Evolutionary conservation across 2,329 filamentous ascomycete species (phyloP), one percentile per base, ranked within the genome.

Genomic region (Ramularia endophylla): DNA sequence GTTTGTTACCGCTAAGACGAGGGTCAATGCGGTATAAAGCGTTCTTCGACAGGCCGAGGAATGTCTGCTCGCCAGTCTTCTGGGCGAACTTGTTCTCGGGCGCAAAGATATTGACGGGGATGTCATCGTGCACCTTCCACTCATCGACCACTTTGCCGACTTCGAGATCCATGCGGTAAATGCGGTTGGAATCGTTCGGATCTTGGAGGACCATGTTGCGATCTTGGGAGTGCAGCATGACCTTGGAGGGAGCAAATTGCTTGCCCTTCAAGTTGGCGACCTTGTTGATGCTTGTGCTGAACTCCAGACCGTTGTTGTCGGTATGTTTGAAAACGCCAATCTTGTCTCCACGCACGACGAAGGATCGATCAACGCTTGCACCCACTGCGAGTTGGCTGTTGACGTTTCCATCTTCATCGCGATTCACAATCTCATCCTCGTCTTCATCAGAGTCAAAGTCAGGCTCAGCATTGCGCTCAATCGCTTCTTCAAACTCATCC

Each of bases 321-420:
- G 88, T 95, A 60, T 98, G 92, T 65, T 94, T 97, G 77, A 98
- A 98, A 29, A 98, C 92, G 40, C 92, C 92, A 62, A 98, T 98
- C 75, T 97, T 95, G 55, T 89, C 92, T 22, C 92, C 92, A 50
- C 92, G 84, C 31, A 98, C 88, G 42, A 98, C 92, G 56, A 97
- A 98, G 0, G 92, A 97, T 45, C 92, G 80, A 62, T 98, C 92
- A 52, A 95, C 85, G 66, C 94, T 97, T 69, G 95, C 95, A 41
- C 92, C 92, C 38, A 98, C 92, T 9, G 92, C 92, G 40, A 98
- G 76, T 59, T 92, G 86, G 2, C 88, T 94, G 71, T 97, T 98
- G 62, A 87, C 77, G 56, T 94, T 89, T 30, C 83, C 84, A 53
- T 92, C 85, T 39, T 81, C 72, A 34, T 86, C 80, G 31, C 67